phyloP scores from a whole-genome alignment of 345 rosid genomes.

The Corymbia maculata region DNA sequence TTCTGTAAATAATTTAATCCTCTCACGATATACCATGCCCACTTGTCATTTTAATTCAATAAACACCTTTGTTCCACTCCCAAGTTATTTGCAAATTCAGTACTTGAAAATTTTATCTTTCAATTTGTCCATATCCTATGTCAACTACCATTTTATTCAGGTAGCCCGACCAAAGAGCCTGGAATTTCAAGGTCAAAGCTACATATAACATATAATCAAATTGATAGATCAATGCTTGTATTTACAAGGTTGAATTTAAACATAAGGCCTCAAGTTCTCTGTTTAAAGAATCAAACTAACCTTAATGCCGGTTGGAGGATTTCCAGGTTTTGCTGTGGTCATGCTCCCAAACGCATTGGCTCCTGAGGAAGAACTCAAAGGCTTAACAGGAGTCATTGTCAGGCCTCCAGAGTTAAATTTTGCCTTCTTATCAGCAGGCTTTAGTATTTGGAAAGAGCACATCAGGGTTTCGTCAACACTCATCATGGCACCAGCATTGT shows the following conservation, averaged over 20 bases:
- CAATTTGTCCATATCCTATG: background rate
- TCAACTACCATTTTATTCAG: background rate
- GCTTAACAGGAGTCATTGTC: slow-evolving; percentile 16
- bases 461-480: slow-evolving; percentile 55
- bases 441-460: slow-evolving; percentile 82
- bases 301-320: slow-evolving; percentile 42
- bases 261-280: background rate
- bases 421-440: slow-evolving; percentile 52
- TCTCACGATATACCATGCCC: background rate
- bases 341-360: slow-evolving; percentile 23
- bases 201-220: background rate
- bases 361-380: slow-evolving; percentile 30
- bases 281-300: slow-evolving; percentile 13
- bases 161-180: background rate
- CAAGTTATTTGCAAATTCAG: background rate
- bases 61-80: background rate
- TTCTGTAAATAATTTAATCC: background rate
- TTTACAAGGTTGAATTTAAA: background rate
- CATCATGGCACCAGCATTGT: slow-evolving; percentile 74
- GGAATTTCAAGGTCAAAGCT: background rate
- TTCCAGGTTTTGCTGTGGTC: slow-evolving; percentile 29
- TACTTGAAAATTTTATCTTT: background rate
- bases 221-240: background rate
- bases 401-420: slow-evolving; percentile 35
- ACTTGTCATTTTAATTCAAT: background rate